Percentiles rank a stretch among this genome's conserved stretches.
Conservation (phyloP, 2,329 filamentous ascomycete genomes). For the Aureobasidium mangrovei region DNA sequence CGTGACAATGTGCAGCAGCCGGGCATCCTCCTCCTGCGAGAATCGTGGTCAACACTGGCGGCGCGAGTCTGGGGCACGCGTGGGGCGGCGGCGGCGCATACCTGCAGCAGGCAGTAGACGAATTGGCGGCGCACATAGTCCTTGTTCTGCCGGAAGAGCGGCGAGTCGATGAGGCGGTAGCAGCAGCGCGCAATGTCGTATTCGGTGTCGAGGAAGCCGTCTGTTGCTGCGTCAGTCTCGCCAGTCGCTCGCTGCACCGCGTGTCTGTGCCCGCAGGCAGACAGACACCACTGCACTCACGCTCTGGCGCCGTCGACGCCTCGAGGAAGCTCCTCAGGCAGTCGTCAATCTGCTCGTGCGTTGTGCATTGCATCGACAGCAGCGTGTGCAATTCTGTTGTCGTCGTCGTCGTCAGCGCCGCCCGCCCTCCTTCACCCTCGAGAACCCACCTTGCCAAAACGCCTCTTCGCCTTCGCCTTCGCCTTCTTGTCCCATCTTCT, state of each 20-base stretch:
- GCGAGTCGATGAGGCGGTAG: constrained; percentile 66
- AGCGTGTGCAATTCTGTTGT: constrained; percentile 44
- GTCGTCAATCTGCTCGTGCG: constrained; percentile 69
- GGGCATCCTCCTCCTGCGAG: constrained; percentile 69
- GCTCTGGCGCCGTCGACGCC: constrained; percentile 64
- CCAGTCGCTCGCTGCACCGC: not conserved
- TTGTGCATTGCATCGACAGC: constrained; percentile 38
- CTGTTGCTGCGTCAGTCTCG: constrained; percentile 30
- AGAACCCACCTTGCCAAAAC: constrained; percentile 72
- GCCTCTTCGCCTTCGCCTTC: constrained; percentile 70
- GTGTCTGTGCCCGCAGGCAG: too few relatives aligned
- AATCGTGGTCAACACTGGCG: not conserved
- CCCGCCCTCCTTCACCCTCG: constrained; percentile 6
- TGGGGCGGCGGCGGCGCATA: constrained; percentile 25
- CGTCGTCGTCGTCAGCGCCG: not conserved
- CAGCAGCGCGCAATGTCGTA: constrained; percentile 74
- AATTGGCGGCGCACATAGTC: constrained; percentile 90
- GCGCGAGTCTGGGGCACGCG: not conserved
- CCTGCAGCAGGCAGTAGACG: constrained; percentile 74
- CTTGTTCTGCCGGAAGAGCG: constrained; percentile 63
- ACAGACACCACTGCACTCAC: constrained; percentile 28
- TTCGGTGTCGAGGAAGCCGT: constrained; percentile 64
- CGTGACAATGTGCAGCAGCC: constrained; percentile 71
- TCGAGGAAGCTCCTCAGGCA: constrained; percentile 74
- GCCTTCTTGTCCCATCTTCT: constrained; percentile 49